Percentiles rank a stretch among this genome's conserved stretches.
Conservation (phyloP, 116 monocot genomes). For the Zostera marina region DNA sequence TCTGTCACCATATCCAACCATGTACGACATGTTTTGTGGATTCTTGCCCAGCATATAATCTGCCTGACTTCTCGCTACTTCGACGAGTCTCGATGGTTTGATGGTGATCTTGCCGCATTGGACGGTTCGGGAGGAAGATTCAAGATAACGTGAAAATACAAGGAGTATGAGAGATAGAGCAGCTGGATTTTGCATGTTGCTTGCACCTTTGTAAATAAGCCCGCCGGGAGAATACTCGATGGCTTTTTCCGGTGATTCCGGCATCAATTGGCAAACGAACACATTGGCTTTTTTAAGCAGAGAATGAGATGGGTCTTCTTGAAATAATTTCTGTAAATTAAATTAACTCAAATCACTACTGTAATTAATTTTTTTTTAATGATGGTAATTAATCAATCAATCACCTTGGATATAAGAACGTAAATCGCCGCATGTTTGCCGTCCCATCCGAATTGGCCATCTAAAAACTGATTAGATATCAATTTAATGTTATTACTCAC, state of each 20-base stretch:
- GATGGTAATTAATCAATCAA: background rate
- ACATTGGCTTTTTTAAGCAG: constrained; percentile 5
- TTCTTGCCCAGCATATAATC: no score
- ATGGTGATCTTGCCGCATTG: no score
- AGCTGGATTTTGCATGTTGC: no score
- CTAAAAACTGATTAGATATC: no score
- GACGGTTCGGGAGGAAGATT: no score
- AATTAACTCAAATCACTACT: background rate
- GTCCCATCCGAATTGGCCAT: constrained; percentile 38
- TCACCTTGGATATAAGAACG: constrained; percentile 22
- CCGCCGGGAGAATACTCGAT: constrained; percentile 32
- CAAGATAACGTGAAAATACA: no score
- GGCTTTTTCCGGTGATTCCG: constrained; percentile 18
- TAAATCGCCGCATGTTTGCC: constrained; percentile 30
- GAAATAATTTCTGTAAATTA: constrained; percentile 1
- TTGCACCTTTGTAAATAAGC: constrained; percentile 23
- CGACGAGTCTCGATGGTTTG: no score
- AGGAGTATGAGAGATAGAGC: no score
- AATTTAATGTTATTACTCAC: background rate
- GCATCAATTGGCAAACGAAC: constrained; percentile 20
- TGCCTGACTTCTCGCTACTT: no score
- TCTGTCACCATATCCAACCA: constrained; percentile 28
- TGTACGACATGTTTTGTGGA: no score
- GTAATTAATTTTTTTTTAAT: background rate
- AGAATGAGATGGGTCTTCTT: background rate